Conservation (phyloP, 225 moss, liverwort and hornwort genomes). For the Takakia lepidozioides region DNA sequence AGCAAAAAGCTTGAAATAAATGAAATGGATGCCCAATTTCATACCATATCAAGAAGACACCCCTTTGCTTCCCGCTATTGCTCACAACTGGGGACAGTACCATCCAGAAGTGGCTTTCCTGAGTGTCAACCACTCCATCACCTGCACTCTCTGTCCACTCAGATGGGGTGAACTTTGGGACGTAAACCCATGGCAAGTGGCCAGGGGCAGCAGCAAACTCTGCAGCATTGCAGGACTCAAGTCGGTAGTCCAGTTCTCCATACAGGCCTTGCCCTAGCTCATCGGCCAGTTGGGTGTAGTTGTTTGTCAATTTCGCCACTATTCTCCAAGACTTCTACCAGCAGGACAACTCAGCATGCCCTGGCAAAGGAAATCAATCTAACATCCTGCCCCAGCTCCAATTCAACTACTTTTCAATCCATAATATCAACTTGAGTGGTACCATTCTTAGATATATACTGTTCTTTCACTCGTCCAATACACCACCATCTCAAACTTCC, state of each 20-base stretch:
- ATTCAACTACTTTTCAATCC: too few relatives aligned
- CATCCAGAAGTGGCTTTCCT: slow-evolving; percentile 38
- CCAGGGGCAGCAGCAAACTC: slow-evolving; percentile 59
- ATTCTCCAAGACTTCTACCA: slow-evolving; percentile 66
- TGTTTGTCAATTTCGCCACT: slow-evolving; percentile 71
- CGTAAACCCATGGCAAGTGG: slow-evolving; percentile 59
- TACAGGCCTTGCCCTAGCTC: slow-evolving; percentile 89
- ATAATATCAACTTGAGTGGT: too few relatives aligned
- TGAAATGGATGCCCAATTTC: too few relatives aligned
- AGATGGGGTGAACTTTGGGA: slow-evolving; percentile 55
- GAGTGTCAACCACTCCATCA: slow-evolving; percentile 94
- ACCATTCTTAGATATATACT: too few relatives aligned
- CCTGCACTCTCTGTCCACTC: slow-evolving; percentile 62
- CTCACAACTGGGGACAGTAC: slow-evolving; percentile 31
- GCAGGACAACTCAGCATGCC: slow-evolving; percentile 15
- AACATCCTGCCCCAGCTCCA: too few relatives aligned
- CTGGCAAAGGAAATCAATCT: neutral
- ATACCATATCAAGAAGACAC: slow-evolving; percentile 74
- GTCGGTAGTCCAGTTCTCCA: slow-evolving; percentile 85
- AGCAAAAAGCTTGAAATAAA: too few relatives aligned
- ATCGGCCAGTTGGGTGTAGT: slow-evolving; percentile 78
- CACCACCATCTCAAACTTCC: too few relatives aligned
- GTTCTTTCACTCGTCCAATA: too few relatives aligned
- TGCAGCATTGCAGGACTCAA: slow-evolving; percentile 72
- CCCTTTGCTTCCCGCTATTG: slow-evolving; percentile 63